A percentile compares a stretch with the other conserved stretches of the same genome.
These are phyloP conservation scores for Talaromyces funiculosus DNA, from an alignment of 2,329 filamentous ascomycete species.

Conservation along the genomic window DNA sequence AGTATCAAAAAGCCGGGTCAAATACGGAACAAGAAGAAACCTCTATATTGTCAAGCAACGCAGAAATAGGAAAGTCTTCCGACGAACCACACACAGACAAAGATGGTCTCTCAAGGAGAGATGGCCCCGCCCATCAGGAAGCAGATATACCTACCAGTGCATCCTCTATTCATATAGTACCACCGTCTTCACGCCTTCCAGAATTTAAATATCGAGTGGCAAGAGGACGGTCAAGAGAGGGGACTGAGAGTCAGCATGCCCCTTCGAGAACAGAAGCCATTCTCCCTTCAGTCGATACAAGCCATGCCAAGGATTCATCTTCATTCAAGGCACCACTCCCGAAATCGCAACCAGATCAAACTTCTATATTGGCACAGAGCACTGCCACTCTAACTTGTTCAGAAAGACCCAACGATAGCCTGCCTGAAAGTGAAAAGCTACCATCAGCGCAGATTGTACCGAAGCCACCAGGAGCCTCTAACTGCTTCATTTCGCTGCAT, in stretches of 20 bases:
- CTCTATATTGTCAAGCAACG: background rate
- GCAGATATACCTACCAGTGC: slow-evolving; percentile 9
- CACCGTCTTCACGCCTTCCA: slow-evolving; percentile 34
- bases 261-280: slow-evolving; percentile 10
- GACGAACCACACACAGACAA: background rate
- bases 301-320: background rate
- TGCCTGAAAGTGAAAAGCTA: slow-evolving; percentile 21
- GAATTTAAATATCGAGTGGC: slow-evolving; percentile 35
- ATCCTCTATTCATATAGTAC: slow-evolving; percentile 26
- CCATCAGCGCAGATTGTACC: slow-evolving; percentile 35
- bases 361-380: background rate
- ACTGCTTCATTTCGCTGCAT: slow-evolving; percentile 32
- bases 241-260: background rate
- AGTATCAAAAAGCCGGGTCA: background rate
- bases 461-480: slow-evolving; percentile 23
- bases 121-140: background rate
- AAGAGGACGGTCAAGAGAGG: slow-evolving; percentile 10
- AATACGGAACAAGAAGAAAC: background rate
- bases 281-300: background rate
- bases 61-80: background rate
- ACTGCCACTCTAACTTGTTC: background rate
- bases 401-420: background rate
- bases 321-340: background rate
- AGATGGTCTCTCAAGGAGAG: background rate
- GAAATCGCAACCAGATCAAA: background rate